Conservation (phyloP, 1,284 basidiomycete genomes). For the Trametes polyzona region DNA sequence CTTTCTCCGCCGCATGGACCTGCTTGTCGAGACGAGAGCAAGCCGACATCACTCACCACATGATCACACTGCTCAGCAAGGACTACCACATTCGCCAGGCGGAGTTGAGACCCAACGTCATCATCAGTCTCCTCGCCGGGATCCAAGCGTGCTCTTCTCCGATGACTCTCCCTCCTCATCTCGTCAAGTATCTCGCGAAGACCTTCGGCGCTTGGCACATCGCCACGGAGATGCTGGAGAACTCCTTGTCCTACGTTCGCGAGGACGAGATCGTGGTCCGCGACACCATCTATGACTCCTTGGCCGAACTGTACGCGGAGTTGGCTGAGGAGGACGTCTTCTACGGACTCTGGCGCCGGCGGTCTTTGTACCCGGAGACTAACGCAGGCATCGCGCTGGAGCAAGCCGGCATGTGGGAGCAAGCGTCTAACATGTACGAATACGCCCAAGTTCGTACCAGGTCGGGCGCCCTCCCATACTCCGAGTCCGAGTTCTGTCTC, state of each 20-base stretch:
- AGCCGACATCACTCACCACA: conserved; percentile 85
- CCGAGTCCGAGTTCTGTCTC: conserved; percentile 94
- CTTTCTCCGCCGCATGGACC: conserved; percentile 91
- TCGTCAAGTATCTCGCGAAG: conserved; percentile 96
- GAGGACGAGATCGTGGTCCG: conserved; percentile 85
- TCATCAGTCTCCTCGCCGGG: conserved; percentile 90
- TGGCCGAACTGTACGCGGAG: conserved; percentile 96
- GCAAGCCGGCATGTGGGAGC: conserved; percentile 97
- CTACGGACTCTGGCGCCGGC: conserved; percentile 94
- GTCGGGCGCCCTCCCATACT: conserved; percentile 85
- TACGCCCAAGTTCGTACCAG: conserved; percentile 88
- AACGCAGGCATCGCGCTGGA: conserved; percentile 94
- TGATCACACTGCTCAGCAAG: conserved; percentile 90
- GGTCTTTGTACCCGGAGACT: conserved; percentile 88
- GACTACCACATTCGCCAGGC: conserved; percentile 93
- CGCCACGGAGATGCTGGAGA: conserved; percentile 87
- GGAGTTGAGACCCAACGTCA: conserved; percentile 91
- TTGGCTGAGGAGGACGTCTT: conserved; percentile 97
- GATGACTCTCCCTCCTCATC: conserved; percentile 90
- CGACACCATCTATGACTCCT: conserved; percentile 88
- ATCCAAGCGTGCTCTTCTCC: conserved; percentile 85
- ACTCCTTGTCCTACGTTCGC: conserved; percentile 72
- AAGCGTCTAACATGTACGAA: conserved; percentile 91
- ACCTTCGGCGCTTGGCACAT: conserved; percentile 97
- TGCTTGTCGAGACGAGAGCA: conserved; percentile 89